Percentiles rank a stretch among this genome's conserved stretches.
phyloP scores from a whole-genome alignment of 305 asterid species.

The Solanum aculeatissimum region DNA sequence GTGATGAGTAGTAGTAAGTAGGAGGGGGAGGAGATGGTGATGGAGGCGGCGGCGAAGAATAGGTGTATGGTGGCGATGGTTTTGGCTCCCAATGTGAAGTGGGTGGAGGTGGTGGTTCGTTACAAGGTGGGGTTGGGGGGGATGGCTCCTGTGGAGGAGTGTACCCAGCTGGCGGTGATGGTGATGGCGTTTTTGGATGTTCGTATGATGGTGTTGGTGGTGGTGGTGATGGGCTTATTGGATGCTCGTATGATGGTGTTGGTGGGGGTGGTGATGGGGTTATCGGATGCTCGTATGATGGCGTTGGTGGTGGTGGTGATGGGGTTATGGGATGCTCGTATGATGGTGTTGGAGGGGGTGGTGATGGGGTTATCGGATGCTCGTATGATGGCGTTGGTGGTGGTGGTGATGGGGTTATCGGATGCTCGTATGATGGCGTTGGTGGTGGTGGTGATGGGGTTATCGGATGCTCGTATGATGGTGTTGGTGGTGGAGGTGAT shows the following conservation, averaged over 20 bases:
- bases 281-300: neutral
- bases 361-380: conserved; percentile 8
- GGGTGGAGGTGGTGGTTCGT: conserved; percentile 8
- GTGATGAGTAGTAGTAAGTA: neutral
- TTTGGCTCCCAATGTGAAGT: conserved; percentile 1
- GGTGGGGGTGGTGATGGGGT: conserved; percentile 20
- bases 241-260: conserved; percentile 7
- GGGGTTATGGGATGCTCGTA: neutral
- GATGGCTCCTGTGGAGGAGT: neutral
- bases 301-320: conserved; percentile 26
- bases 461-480: conserved; percentile 6
- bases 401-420: conserved; percentile 11
- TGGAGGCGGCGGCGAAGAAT: conserved; percentile 1
- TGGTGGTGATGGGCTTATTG: conserved; percentile 12
- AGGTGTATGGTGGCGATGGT: conserved; percentile 1
- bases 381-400: conserved; percentile 24
- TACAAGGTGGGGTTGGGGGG: conserved; percentile 2
- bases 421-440: conserved; percentile 2
- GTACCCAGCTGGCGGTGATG: neutral
- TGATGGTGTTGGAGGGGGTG: neutral
- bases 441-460: conserved; percentile 23
- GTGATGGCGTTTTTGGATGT: conserved; percentile 4
- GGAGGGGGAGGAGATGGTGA: neutral
- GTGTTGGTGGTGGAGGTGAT: conserved; percentile 22
- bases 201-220: conserved; percentile 24